These are phyloP conservation scores for Coniferiporia weirii DNA, from an alignment of 1,284 basidiomycete genomes.

Conservation along the genomic window DNA sequence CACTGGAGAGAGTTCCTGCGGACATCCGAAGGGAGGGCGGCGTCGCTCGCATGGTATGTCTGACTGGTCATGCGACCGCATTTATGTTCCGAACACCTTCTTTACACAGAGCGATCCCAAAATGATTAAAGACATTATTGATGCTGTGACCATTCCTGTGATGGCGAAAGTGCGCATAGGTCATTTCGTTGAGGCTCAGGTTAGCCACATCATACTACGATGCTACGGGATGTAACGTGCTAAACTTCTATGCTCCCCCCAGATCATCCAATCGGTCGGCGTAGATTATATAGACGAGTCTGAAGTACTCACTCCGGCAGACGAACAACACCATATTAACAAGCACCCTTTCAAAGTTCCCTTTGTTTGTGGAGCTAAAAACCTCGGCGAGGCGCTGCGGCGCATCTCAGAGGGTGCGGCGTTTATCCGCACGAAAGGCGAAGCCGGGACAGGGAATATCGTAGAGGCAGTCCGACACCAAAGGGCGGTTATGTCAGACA, in stretches of 20 bases:
- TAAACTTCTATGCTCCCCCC: not conserved
- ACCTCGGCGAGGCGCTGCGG: slow-evolving; percentile 89
- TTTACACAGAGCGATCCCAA: slow-evolving; percentile 77
- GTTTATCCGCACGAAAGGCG: slow-evolving; percentile 96
- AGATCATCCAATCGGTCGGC: slow-evolving; percentile 92
- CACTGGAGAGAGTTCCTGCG: slow-evolving; percentile 91
- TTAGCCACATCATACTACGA: slow-evolving; percentile 25
- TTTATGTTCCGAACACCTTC: not conserved
- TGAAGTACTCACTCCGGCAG: slow-evolving; percentile 95
- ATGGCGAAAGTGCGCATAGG: slow-evolving; percentile 97
- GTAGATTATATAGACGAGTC: slow-evolving; percentile 99
- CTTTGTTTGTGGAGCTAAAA: slow-evolving; percentile 76
- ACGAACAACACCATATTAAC: slow-evolving; percentile 81
- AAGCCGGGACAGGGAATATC: slow-evolving; percentile 97
- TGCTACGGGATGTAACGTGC: not conserved
- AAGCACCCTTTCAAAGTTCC: slow-evolving; percentile 91
- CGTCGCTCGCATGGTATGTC: slow-evolving; percentile 85
- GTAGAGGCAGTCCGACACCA: slow-evolving; percentile 96
- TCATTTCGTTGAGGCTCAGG: slow-evolving; percentile 95
- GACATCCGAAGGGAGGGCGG: slow-evolving; percentile 90
- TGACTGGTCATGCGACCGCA: not conserved
- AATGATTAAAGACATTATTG: slow-evolving; percentile 96
- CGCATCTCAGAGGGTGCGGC: slow-evolving; percentile 97
- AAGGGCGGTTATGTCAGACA: slow-evolving; percentile 79
- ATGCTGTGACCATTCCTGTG: slow-evolving; percentile 86